Base-by-base conservation (phyloP, 2,329 filamentous ascomycete species). In the Pseudogymnoascus sp. region DNA sequence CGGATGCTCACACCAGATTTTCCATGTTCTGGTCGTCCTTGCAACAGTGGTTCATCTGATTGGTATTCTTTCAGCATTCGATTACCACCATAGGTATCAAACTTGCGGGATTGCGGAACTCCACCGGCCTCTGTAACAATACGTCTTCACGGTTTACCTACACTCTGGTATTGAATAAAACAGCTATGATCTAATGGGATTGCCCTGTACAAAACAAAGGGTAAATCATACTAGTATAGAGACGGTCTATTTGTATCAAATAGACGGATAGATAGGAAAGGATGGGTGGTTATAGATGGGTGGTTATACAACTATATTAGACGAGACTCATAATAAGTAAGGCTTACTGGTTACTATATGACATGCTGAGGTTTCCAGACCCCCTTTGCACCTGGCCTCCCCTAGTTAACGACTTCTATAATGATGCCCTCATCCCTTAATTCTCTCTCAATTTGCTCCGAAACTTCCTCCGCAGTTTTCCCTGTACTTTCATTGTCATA, bases 1-100 rank as follows among this genome's bases (percentile, higher is more conserved):
- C 3, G 68, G 68, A 6, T 52, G 52, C 31, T 68, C 65, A 0
- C 68, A 70, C 58, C 65, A 68, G 31, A 66, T 70, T 3, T 70
- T 70, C 52, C 68, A 70, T 63, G 38, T 70, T 4, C 31, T 68
- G 23, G 64, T 66, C 6, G 66, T 66, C 11, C 43, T 62, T 14
- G 66, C 62, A 33, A 37, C 60, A 26, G 55, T 63, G 14, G 60
- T 61, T 10, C 66, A 68, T 45, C 61, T 68, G 21, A 35, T 29
- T 14, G 65, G 65, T n/a, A 37, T 66, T 8, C n/a, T 66, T 23
- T 38, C 61, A 8, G 63, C 65, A 7, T 66, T 60, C 45, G 64
- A 66, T 45, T 66, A 63, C 59, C 39, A 43, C 55, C 59, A 64
- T 29, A 21, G 41, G 1, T 19, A 63, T 61, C 37, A 16, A 23